Percentiles rank a stretch among this genome's conserved stretches.
Evolutionary conservation across 2,329 filamentous ascomycete species (phyloP).

Genomic region (Coniella vitis): DNA sequence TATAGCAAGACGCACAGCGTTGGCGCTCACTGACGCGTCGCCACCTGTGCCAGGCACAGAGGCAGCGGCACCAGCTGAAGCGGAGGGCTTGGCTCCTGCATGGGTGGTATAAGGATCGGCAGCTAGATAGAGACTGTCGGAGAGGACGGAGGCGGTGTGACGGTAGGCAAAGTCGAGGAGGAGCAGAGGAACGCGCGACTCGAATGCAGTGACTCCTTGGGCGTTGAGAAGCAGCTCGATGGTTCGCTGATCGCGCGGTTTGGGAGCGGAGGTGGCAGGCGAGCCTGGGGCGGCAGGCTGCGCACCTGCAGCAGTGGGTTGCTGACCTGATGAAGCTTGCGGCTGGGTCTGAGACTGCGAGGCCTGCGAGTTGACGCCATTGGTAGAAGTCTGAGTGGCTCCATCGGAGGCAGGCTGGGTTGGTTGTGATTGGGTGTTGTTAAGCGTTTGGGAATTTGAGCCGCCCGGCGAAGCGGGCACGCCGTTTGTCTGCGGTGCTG

Average conservation of each 20-base stretch:
- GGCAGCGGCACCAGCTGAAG: slow-evolving; percentile 41
- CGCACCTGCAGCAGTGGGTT: slow-evolving; percentile 18
- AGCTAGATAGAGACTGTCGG: slow-evolving; percentile 62
- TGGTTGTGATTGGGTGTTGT: slow-evolving; percentile 17
- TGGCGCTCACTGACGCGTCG: slow-evolving; percentile 55
- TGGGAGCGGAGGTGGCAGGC: slow-evolving; percentile 38
- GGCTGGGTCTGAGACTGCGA: slow-evolving; percentile 23
- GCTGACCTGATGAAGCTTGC: slow-evolving; percentile 18
- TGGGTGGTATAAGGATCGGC: slow-evolving; percentile 61
- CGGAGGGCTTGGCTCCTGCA: slow-evolving; percentile 46
- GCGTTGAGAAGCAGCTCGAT: slow-evolving; percentile 74
- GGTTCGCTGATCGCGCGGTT: slow-evolving; percentile 71
- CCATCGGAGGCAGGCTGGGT: slow-evolving; percentile 12
- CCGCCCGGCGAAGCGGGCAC: slow-evolving; percentile 34
- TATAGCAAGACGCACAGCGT: slow-evolving; percentile 67
- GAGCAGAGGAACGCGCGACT: slow-evolving; percentile 73
- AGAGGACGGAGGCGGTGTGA: slow-evolving; percentile 65
- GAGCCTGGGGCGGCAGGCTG: slow-evolving; percentile 22
- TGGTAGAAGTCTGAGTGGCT: slow-evolving; percentile 25
- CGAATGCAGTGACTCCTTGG: slow-evolving; percentile 72
- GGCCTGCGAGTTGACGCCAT: slow-evolving; percentile 16
- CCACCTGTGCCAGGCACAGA: slow-evolving; percentile 35
- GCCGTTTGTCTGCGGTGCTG: slow-evolving; percentile 47
- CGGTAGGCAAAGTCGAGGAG: slow-evolving; percentile 84
- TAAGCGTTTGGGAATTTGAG: slow-evolving; percentile 19